Evolutionary conservation across 2,329 filamentous ascomycete species (phyloP), one percentile per base, ranked within the genome.

Genomic region (Rutstroemia sp.): DNA sequence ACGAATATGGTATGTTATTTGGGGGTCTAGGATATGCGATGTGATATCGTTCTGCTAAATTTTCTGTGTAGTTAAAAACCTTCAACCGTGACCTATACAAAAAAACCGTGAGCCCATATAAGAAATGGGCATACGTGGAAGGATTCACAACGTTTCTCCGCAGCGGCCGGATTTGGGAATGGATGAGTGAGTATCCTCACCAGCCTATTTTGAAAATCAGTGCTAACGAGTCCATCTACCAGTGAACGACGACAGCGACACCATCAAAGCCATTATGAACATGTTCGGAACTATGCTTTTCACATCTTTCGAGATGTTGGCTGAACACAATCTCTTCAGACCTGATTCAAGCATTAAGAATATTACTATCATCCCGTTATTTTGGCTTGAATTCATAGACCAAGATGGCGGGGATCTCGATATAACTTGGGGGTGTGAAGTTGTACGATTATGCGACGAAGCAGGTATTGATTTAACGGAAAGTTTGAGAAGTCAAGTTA

Each of bases 241-340:
- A 62, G 61, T 39, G 12, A 63, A 58, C 39, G 60, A 66, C 14
- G 58, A 64, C 42, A 52, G 58, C 30, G 30, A 57, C 0, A 25
- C 59, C 3, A 49, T 58, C 2, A 39, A n/a, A n/a, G 58, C 54
- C 16, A 57, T 61, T 10, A 60, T 75, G 9, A 73, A 78, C 58
- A 81, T 82, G 78, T 75, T 80, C 72, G 75, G 81, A 58, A 75
- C 80, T 67, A 82, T 82, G 67, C 67, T 81, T 51, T 78, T 78
- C 67, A 80, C 81, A 49, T 76, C 74, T 36, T 69, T 80, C 57
- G 79, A 80, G 58, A 72, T 80, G 8, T 66, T 81, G 17, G 72
- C 76, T 5, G 69, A 65, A 25, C 59, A 64, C n/a, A 23, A 46
- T 19, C 57, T 66, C 5, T 55, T 66, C 50, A 58, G 44, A 9